Percentiles rank a stretch among this genome's conserved stretches.
phyloP scores from a whole-genome alignment of 2,329 filamentous ascomycete species.

The Cercospora citrullina region DNA sequence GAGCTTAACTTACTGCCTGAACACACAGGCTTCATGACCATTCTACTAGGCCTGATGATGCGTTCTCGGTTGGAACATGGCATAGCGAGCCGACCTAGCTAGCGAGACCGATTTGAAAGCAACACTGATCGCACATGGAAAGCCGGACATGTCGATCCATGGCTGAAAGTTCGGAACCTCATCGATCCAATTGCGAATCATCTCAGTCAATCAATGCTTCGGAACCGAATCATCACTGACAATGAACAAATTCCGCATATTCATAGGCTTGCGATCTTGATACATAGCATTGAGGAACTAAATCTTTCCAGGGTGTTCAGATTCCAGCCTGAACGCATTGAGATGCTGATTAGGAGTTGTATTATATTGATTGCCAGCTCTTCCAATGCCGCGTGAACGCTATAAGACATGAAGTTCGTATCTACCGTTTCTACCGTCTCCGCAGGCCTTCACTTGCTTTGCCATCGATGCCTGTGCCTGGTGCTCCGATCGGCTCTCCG shows the following conservation, averaged over 20 bases:
- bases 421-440: slow-evolving; percentile 4
- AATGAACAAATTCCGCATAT: background rate
- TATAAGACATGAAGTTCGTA: background rate
- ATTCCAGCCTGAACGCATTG: background rate
- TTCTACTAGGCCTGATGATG: too few species aligned
- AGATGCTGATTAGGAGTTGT: background rate
- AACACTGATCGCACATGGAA: too few species aligned
- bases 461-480: slow-evolving; percentile 19
- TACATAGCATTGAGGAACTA: background rate
- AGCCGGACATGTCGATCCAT: background rate
- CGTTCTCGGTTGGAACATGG: too few species aligned
- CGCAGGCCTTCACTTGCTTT: slow-evolving; percentile 16
- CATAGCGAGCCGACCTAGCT: too few species aligned
- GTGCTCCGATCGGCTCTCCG: slow-evolving; percentile 25
- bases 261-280: background rate
- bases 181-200: background rate
- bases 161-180: background rate
- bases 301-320: background rate
- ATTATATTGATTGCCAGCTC: background rate
- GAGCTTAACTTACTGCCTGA: too few species aligned
- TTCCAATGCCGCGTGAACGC: background rate
- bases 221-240: background rate
- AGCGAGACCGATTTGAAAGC: too few species aligned
- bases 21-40: too few species aligned
- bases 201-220: background rate